Evolutionary conservation across 2,329 filamentous ascomycete species (phyloP).

Genomic region (Amesomyces nigricolor): DNA sequence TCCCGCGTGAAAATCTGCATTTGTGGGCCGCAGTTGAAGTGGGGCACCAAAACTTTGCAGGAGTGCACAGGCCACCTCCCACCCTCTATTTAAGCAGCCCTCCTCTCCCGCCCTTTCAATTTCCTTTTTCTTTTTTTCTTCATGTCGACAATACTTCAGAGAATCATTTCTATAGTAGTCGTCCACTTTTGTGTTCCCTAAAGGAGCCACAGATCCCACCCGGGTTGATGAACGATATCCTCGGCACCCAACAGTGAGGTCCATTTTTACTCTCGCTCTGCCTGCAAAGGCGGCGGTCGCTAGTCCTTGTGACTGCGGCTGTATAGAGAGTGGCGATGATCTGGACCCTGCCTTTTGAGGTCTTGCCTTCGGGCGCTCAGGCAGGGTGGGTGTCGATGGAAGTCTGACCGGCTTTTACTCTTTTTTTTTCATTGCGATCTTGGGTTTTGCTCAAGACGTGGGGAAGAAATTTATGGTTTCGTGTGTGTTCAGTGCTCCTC

Average conservation of each 20-base stretch:
- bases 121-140: slow-evolving; percentile 46
- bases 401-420: slow-evolving; percentile 68
- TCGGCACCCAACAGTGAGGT: slow-evolving; percentile 81
- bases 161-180: slow-evolving; percentile 99
- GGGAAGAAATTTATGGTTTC: slow-evolving; percentile 42
- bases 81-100: slow-evolving; percentile 38
- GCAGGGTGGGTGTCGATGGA: slow-evolving; percentile 78
- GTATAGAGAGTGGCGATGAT: slow-evolving; percentile 94
- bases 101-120: slow-evolving; percentile 30
- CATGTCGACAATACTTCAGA: slow-evolving; percentile 62
- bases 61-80: slow-evolving; percentile 25
- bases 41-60: slow-evolving; percentile 19
- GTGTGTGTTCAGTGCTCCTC: neutral
- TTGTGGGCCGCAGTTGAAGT: neutral
- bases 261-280: slow-evolving; percentile 55
- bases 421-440: slow-evolving; percentile 53
- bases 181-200: slow-evolving; percentile 87
- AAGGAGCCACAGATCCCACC: slow-evolving; percentile 89
- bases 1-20: neutral
- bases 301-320: slow-evolving; percentile 34
- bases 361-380: slow-evolving; percentile 72
- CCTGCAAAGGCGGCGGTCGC: slow-evolving; percentile 56
- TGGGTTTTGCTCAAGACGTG: slow-evolving; percentile 42
- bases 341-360: slow-evolving; percentile 63
- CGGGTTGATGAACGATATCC: slow-evolving; percentile 92